Evolutionary conservation across 2,329 filamentous ascomycete genomes (phyloP).

Genomic region (Gnomoniopsis smithogilvyi): DNA sequence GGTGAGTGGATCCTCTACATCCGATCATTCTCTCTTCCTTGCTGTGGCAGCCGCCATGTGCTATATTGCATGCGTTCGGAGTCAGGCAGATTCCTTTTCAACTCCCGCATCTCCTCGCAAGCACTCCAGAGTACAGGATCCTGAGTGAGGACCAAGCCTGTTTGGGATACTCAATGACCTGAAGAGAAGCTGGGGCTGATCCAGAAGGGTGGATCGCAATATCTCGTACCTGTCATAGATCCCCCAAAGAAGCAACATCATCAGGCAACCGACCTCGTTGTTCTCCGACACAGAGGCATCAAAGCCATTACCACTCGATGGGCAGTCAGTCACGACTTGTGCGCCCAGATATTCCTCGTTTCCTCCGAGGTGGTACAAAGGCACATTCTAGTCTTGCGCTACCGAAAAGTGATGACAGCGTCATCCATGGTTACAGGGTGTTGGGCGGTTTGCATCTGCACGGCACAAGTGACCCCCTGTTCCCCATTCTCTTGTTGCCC

Average conservation of each 20-base stretch:
- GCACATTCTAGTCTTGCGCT: constrained; percentile 5
- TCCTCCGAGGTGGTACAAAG: constrained; percentile 6
- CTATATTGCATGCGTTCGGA: not conserved
- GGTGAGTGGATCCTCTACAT: not conserved
- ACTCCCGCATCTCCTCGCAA: not conserved
- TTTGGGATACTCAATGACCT: not conserved
- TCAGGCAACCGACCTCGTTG: not conserved
- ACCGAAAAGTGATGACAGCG: not conserved
- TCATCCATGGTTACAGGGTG: not conserved
- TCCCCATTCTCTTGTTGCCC: not conserved
- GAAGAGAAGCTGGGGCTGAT: not conserved
- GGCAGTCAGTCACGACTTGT: not conserved
- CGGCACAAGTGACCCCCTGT: not conserved
- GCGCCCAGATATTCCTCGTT: not conserved
- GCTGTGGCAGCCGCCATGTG: not conserved
- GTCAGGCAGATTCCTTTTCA: not conserved
- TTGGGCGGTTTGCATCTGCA: not conserved
- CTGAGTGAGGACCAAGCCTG: not conserved
- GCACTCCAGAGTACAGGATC: not conserved
- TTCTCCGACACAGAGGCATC: not conserved
- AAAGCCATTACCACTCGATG: not conserved
- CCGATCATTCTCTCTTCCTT: not conserved
- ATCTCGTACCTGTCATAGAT: not conserved
- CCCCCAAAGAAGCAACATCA: not conserved
- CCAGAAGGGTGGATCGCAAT: constrained; percentile 6